Evolutionary conservation across 371 early-diverging fungal species (phyloP).

Genomic region (Rhizopus delemar): DNA sequence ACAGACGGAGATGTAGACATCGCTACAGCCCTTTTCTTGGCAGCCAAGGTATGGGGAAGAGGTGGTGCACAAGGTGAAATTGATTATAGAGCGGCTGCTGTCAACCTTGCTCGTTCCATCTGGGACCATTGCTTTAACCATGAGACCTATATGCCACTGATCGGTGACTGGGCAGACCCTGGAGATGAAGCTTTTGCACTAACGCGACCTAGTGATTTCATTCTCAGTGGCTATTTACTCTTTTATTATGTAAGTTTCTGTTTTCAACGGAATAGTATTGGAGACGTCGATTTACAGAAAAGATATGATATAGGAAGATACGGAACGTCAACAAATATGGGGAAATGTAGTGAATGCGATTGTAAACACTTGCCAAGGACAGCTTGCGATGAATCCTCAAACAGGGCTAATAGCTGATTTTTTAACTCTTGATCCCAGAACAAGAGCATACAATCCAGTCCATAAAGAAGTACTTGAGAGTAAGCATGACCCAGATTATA

Average conservation of each 20-base stretch:
- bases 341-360: constrained; percentile 53
- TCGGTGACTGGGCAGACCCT: constrained; percentile 66
- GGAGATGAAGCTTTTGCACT: constrained; percentile 57
- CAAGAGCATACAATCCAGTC: constrained; percentile 48
- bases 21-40: constrained; percentile 59
- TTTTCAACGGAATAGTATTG: no score
- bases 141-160: constrained; percentile 55
- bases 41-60: constrained; percentile 57
- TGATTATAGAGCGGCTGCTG: constrained; percentile 53
- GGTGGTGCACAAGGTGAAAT: constrained; percentile 51
- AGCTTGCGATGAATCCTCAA: constrained; percentile 49
- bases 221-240: constrained; percentile 57
- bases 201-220: constrained; percentile 64
- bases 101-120: constrained; percentile 48
- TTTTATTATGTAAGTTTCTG: constrained; percentile 48
- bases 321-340: constrained; percentile 55
- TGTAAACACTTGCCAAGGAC: constrained; percentile 41
- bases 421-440: constrained; percentile 29
- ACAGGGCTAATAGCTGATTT: constrained; percentile 67
- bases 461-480: constrained; percentile 53
- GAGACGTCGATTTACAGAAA: no score
- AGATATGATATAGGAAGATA: constrained; percentile 43
- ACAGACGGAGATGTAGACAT: constrained; percentile 69
- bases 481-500: constrained; percentile 52
- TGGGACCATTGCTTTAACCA: constrained; percentile 61